Evolutionary conservation across 2,329 filamentous ascomycete genomes (phyloP), one percentile per base, ranked within the genome.

Genomic region (Boeremia exigua): DNA sequence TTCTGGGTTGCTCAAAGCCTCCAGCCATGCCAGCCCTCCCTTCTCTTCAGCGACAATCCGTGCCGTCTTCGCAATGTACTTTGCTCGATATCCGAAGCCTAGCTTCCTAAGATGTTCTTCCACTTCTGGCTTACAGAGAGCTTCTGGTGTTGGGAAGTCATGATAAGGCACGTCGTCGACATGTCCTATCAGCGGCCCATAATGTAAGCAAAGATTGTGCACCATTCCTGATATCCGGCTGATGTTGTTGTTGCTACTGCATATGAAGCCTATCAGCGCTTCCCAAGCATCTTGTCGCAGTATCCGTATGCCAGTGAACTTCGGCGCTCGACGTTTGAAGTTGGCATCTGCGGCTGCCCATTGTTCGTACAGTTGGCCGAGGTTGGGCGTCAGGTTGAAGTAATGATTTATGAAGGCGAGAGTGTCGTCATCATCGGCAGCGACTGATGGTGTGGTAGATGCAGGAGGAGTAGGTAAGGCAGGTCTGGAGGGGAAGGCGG

Each of bases 241-340:
- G 58, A 99, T 99, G 73, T 99, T 97, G 78, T 99, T 99, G 78
- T 99, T 99, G 77, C 92, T 96, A 77, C 93, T 97, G 82, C 95
- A 99, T 61, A 99, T 99, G 76, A 99, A 99, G 53, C 90, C 88
- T 23, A 99, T 81, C 19, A 99, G 81, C 0, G 95, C 88, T 76
- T 99, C 95, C 95, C 96, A 99, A 1, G 94, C 88, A 79, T 97
- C 93, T 78, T 99, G 95, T 67, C 89, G 91, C 39, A 99, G 79
- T 62, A 99, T 97, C 19, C 95, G 88, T 52, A 99, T 90, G 11
- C 96, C 95, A 0, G 89, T 88, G 73, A 99, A 99, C 52, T 88
- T 87, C 0, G 90, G 88, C 0, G 95, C 94, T 64, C 91, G 91
- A 70, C 88, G 89, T 67, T 88, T 89, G 77, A 99, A 99, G 74